Conservation (phyloP, 139 green algal species). For the Tetraselmis striata region DNA sequence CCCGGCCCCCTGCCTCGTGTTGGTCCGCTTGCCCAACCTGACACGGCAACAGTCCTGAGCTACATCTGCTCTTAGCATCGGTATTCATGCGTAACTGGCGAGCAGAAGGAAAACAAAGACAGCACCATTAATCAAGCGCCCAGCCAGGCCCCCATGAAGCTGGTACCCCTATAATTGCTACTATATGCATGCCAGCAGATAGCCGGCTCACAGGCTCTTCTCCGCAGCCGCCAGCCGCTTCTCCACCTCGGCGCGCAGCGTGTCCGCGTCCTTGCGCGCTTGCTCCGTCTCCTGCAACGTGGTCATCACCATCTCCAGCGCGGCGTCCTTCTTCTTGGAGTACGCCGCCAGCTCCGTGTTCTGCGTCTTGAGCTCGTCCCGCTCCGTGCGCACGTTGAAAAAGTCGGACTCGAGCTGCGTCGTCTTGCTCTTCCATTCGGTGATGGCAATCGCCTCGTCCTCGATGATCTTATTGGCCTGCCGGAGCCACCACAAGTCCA, state of each 20-base stretch:
- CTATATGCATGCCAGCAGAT: too few species aligned
- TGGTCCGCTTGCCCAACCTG: too few species aligned
- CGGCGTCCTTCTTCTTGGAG: background rate
- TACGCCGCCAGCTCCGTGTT: background rate
- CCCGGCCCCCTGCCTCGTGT: too few species aligned
- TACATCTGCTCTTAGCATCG: too few species aligned
- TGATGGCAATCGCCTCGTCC: background rate
- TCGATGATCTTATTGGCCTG: background rate
- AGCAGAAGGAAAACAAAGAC: too few species aligned
- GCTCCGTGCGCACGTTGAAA: background rate
- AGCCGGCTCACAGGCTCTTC: background rate
- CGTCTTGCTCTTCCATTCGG: background rate
- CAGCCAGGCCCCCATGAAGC: too few species aligned
- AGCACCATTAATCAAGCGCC: too few species aligned
- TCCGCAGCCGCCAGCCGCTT: background rate
- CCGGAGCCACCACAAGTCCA: too few species aligned
- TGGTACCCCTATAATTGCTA: too few species aligned
- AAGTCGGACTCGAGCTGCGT: background rate
- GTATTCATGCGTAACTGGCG: too few species aligned
- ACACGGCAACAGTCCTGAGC: too few species aligned
- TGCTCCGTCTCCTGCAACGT: background rate
- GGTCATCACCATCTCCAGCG: background rate
- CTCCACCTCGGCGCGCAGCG: background rate
- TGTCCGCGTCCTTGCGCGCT: background rate
- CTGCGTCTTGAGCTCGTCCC: background rate